phyloP scores from a whole-genome alignment of 176 grass and related monocot species.

The Elymus sibiricus region DNA sequence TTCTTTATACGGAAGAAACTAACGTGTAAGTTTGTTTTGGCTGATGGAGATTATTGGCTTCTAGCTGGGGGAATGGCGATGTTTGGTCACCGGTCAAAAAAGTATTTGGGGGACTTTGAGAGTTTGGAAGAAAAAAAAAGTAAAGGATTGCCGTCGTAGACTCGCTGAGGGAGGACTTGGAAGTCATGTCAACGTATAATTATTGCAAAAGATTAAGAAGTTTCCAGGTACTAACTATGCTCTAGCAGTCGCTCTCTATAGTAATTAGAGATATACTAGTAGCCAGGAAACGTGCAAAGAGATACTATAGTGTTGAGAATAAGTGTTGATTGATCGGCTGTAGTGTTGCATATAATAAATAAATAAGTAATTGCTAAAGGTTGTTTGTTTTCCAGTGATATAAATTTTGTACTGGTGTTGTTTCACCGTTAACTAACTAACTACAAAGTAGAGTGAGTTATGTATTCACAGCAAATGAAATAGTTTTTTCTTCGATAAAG shows the following conservation, averaged over 20 bases:
- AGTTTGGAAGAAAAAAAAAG: not conserved
- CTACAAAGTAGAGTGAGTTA: not conserved
- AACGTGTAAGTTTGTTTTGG: not conserved
- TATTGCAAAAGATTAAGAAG: not conserved
- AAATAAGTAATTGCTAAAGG: not conserved
- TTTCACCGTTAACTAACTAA: not conserved
- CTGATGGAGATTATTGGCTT: too few species aligned
- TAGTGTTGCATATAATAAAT: too few species aligned
- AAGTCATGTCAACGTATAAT: not conserved
- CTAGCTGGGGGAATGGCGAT: too few species aligned
- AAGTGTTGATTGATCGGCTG: not conserved
- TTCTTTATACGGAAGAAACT: conserved; percentile 1
- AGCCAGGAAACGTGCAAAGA: not conserved
- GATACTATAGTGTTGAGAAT: not conserved
- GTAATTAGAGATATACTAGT: not conserved
- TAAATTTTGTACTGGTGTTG: not conserved
- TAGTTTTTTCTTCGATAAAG: too few species aligned
- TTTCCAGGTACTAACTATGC: not conserved
- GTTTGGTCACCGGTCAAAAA: too few species aligned
- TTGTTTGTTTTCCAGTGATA: too few species aligned
- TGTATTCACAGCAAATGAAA: too few species aligned
- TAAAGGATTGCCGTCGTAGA: not conserved
- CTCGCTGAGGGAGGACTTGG: not conserved
- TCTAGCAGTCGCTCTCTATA: not conserved
- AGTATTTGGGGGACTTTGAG: too few species aligned